Percentiles rank a stretch among this genome's conserved stretches.
Evolutionary conservation across 2,329 filamentous ascomycete genomes (phyloP).

Genomic region (Alternaria longipes): DNA sequence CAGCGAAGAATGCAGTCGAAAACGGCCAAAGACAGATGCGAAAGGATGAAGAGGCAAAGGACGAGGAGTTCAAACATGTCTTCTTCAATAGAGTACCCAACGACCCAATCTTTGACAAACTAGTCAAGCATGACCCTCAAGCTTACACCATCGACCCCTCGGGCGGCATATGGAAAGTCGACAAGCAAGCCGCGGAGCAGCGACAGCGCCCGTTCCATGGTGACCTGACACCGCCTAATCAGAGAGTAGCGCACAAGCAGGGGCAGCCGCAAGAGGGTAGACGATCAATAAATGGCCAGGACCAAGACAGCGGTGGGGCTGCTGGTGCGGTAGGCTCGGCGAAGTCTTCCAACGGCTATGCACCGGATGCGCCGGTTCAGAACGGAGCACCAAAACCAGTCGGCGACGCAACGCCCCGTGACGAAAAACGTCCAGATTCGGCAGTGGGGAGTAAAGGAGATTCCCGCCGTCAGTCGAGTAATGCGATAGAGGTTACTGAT

Average conservation of each 20-base stretch:
- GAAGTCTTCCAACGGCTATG: slow-evolving; percentile 2
- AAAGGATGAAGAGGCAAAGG: slow-evolving; percentile 48
- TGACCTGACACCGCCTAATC: slow-evolving; percentile 37
- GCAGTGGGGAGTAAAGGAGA: neutral
- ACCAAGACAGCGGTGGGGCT: slow-evolving; percentile 2
- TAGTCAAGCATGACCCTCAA: slow-evolving; percentile 30
- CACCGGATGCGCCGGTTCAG: slow-evolving; percentile 3
- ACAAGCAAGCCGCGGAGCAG: slow-evolving; percentile 33
- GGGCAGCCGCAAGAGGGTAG: neutral
- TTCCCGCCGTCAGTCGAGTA: neutral
- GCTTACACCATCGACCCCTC: slow-evolving; percentile 35
- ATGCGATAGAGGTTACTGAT: slow-evolving; percentile 18
- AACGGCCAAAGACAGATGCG: slow-evolving; percentile 55
- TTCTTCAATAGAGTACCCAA: slow-evolving; percentile 52
- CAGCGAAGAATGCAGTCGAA: slow-evolving; percentile 46
- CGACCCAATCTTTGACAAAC: slow-evolving; percentile 38
- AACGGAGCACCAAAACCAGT: neutral
- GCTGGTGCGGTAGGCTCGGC: neutral
- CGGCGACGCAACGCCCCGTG: slow-evolving; percentile 3
- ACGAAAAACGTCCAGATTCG: neutral
- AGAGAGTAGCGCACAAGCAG: slow-evolving; percentile 9
- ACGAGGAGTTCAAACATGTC: slow-evolving; percentile 50
- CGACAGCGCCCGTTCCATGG: slow-evolving; percentile 43
- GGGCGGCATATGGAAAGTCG: slow-evolving; percentile 47
- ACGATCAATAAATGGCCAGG: neutral